A percentile compares a stretch with the other conserved stretches of the same genome.
These are phyloP conservation scores for Taiozyma sp. DNA, from an alignment of 1,139 yeast genomes.

Conservation along the genomic window DNA sequence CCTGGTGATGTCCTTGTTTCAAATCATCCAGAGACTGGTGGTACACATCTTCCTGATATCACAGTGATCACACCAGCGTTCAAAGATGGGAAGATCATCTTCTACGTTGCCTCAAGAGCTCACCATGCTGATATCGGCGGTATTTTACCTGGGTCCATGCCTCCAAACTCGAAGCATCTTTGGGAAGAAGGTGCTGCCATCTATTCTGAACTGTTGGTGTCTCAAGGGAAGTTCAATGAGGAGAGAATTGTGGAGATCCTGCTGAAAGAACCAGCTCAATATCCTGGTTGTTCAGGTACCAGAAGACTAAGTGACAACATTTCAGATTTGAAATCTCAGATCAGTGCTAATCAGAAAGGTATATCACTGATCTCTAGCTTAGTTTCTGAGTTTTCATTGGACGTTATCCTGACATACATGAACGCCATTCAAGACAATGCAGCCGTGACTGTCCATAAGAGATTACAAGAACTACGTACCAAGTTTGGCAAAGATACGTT, in stretches of 20 bases:
- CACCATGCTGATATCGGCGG: conserved; percentile 54
- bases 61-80: conserved; percentile 63
- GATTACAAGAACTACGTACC: conserved; percentile 28
- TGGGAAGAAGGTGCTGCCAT: conserved; percentile 47
- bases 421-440: conserved; percentile 42
- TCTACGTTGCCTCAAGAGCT: conserved; percentile 45
- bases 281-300: conserved; percentile 44
- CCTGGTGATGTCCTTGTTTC: conserved; percentile 76
- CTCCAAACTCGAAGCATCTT: conserved; percentile 42
- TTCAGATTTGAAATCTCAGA: conserved; percentile 45
- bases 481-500: conserved; percentile 23
- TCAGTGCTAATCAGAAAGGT: conserved; percentile 45
- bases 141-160: conserved; percentile 43
- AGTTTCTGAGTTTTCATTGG: conserved; percentile 33
- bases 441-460: conserved; percentile 33
- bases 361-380: conserved; percentile 34
- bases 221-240: conserved; percentile 38
- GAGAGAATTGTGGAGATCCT: conserved; percentile 32
- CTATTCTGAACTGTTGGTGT: conserved; percentile 36
- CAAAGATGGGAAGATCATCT: conserved; percentile 31
- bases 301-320: conserved; percentile 42
- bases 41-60: conserved; percentile 79
- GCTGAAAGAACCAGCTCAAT: conserved; percentile 36
- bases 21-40: conserved; percentile 79
- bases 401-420: conserved; percentile 38